Base-by-base conservation (phyloP, 345 rosid genomes). In the Viola odorata region DNA sequence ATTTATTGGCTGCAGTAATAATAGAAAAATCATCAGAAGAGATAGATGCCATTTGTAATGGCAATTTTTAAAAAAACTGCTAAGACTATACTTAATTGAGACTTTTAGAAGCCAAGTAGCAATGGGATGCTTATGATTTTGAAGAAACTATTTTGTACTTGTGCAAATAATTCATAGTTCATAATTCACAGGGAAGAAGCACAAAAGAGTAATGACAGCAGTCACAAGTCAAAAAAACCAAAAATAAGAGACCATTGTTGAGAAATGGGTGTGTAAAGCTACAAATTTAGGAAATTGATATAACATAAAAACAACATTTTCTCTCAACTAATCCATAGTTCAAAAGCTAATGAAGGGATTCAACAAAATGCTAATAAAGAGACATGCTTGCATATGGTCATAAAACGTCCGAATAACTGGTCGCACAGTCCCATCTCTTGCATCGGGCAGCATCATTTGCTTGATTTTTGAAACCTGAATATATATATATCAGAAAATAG, bases 381-480 rank as follows among this genome's bases (percentile, higher is more conserved):
- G 58, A 65, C 55, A 58, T 79, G 87, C 95, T 70, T 85, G 88
- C 65, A 78, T 69, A 69, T 90, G 95, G 64, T 90, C 95, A 70
- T 85, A 90, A 85, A 85, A 90, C 6, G 88, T 90, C 37, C 97
- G 73, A 67, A 84, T 82, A 67, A 87, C 86, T 53, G 90, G 86
- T 62, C 90, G 77, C 41, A 84, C 82, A 59, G 82, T 78, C 59
- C 80, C 83, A 65, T 90, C 92, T 65, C 78, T 81, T 37, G 75
- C 23, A 69, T 85, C 87, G 15, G 84, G 79, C 40, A 82, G 74
- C 85, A 87, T 73, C 90, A 85, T 87, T 80, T 87, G 97, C 71
- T 90, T 90, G 45, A 90, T 73, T 78, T 90, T 90, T 48, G 87
- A 78, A 44, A 85, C 71, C 95, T 90, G 69, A 56, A 67, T 23